These are phyloP conservation scores for Rhipidocladum racemiflorum DNA, from an alignment of 176 grass and related monocot genomes.

Conservation along the genomic window DNA sequence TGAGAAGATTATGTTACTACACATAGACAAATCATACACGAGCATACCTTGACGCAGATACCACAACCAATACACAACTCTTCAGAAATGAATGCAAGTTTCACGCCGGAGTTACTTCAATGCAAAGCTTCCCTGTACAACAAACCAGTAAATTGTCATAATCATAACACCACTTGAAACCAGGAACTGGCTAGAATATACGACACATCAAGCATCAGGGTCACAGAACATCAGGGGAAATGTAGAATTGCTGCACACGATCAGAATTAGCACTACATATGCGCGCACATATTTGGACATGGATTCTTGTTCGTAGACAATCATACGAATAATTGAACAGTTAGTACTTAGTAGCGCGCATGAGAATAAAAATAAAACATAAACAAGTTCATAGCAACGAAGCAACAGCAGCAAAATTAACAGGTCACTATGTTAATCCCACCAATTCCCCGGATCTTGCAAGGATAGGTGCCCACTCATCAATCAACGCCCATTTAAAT, in stretches of 20 bases:
- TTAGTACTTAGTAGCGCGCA: not conserved
- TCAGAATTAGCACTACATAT: not conserved
- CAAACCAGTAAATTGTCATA: not conserved
- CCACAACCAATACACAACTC: conserved; percentile 95
- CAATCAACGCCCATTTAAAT: not conserved
- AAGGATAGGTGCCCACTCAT: not conserved
- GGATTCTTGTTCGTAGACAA: not conserved
- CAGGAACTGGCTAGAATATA: not conserved
- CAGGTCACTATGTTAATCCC: not conserved
- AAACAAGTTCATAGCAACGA: not conserved
- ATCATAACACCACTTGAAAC: not conserved
- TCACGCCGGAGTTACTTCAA: conserved; percentile 58
- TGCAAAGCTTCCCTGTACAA: conserved; percentile 77
- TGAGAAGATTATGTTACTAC: not conserved
- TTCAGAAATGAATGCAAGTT: conserved; percentile 85
- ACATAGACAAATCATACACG: conserved; percentile 5
- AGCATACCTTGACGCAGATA: conserved; percentile 81
- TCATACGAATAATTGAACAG: not conserved
- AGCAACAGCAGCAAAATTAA: not conserved
- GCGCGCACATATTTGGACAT: not conserved
- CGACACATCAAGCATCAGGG: not conserved
- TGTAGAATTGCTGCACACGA: not conserved
- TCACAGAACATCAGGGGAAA: not conserved
- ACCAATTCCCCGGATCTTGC: conserved; percentile 24
- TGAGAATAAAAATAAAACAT: not conserved